Conservation (phyloP, 2,329 filamentous ascomycete species). For the Immersiporthe knoxdaviesiana region DNA sequence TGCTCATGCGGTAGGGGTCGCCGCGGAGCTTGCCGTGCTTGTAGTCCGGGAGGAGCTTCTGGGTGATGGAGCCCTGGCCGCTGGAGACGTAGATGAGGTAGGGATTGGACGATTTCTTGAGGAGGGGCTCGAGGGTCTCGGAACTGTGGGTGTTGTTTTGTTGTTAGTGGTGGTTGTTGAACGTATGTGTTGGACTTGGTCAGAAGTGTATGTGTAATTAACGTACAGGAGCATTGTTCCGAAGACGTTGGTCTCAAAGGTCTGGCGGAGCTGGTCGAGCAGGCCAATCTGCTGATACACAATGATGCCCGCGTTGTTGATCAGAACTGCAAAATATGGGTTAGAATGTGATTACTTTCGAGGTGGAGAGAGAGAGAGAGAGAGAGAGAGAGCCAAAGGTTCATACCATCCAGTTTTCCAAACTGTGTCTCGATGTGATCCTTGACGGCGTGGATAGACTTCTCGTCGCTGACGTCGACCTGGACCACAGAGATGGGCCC, state of each 20-base stretch:
- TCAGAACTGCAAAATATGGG: not conserved
- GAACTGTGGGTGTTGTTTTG: not conserved
- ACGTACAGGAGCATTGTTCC: slow-evolving; percentile 10
- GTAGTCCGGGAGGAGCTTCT: slow-evolving; percentile 33
- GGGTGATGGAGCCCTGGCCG: slow-evolving; percentile 38
- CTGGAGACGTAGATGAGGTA: slow-evolving; percentile 42
- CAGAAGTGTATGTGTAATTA: not conserved
- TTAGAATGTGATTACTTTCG: not conserved
- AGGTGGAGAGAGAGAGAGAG: too few species aligned
- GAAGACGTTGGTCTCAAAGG: slow-evolving; percentile 15
- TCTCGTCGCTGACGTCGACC: slow-evolving; percentile 63
- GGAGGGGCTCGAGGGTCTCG: slow-evolving; percentile 39
- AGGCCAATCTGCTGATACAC: not conserved
- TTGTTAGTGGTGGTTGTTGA: not conserved
- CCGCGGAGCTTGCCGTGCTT: slow-evolving; percentile 28
- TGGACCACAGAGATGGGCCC: slow-evolving; percentile 38
- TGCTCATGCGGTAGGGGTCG: slow-evolving; percentile 41
- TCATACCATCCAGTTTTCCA: slow-evolving; percentile 49
- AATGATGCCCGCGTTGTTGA: slow-evolving; percentile 7
- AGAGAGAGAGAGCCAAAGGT: not conserved
- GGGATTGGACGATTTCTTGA: slow-evolving; percentile 36
- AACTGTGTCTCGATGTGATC: slow-evolving; percentile 54
- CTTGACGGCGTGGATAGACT: slow-evolving; percentile 57
- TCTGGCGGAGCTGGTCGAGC: slow-evolving; percentile 4
- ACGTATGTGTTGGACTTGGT: not conserved